Evolutionary conservation across 306 rosid genomes (phyloP).

Genomic region (Senna tora): DNA sequence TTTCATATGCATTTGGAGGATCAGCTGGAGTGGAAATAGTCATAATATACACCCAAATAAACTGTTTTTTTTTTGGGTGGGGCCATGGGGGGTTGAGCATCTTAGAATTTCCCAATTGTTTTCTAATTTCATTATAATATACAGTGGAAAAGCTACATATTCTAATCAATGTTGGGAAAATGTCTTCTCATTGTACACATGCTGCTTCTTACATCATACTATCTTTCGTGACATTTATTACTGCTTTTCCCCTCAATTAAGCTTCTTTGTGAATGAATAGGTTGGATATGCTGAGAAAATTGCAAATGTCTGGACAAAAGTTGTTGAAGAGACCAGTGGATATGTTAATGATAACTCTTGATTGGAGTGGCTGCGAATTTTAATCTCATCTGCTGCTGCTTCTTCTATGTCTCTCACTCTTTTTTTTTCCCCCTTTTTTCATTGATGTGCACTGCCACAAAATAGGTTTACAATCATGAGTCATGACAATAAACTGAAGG

Average conservation of each 20-base stretch:
- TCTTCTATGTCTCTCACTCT: not conserved
- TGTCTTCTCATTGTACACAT: not conserved
- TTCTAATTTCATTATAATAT: not conserved
- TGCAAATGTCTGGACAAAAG: constrained; percentile 85
- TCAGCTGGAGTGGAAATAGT: not conserved
- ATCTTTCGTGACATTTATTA: constrained; percentile 10
- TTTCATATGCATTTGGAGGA: constrained; percentile 13
- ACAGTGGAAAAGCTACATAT: not conserved
- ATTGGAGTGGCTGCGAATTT: constrained; percentile 51
- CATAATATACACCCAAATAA: not conserved
- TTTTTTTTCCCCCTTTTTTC: not conserved
- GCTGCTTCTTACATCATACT: constrained; percentile 10
- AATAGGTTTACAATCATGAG: constrained; percentile 33
- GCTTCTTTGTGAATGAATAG: constrained; percentile 45
- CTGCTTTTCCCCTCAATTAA: constrained; percentile 17
- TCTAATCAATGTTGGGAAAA: not conserved
- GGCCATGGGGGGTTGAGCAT: not conserved
- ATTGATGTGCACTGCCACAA: constrained; percentile 39
- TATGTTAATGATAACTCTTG: constrained; percentile 63
- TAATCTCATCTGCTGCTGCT: not conserved
- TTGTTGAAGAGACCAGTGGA: constrained; percentile 76
- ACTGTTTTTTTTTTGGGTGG: not conserved
- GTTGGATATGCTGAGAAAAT: constrained; percentile 97
- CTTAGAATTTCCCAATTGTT: not conserved
- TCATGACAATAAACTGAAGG: constrained; percentile 44